Evolutionary conservation across 2,329 filamentous ascomycete genomes (phyloP).

Genomic region (Dothiorella sarmentorum): DNA sequence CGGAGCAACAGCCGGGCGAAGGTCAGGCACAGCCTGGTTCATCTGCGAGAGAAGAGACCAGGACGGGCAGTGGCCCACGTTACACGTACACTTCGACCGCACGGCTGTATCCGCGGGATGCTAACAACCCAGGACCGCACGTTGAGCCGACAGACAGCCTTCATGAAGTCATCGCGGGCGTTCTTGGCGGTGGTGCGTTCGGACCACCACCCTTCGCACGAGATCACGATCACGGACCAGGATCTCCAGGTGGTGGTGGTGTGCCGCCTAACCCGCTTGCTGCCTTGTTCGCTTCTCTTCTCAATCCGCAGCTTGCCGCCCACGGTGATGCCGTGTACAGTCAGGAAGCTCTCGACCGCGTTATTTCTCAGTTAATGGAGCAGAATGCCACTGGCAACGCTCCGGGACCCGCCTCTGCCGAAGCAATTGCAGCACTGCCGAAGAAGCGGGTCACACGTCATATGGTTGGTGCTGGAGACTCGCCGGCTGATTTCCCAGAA

Average conservation of each 20-base stretch:
- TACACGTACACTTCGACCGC: conserved; percentile 34
- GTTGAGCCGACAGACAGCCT: conserved; percentile 48
- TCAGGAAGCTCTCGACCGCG: conserved; percentile 84
- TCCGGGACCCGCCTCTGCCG: conserved; percentile 73
- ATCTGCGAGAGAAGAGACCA: conserved; percentile 18
- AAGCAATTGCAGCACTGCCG: conserved; percentile 70
- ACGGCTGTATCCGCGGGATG: conserved; percentile 49
- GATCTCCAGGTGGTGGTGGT: neutral
- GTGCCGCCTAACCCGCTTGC: conserved; percentile 40
- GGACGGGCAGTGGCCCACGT: conserved; percentile 20
- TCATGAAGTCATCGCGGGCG: conserved; percentile 29
- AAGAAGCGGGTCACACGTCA: conserved; percentile 66
- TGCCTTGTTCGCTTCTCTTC: conserved; percentile 39
- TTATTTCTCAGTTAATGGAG: conserved; percentile 87
- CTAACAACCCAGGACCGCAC: conserved; percentile 48
- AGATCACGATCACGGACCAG: neutral
- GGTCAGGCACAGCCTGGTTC: conserved; percentile 21
- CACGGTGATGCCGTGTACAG: conserved; percentile 83
- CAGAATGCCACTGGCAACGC: conserved; percentile 72
- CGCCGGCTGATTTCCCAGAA: neutral
- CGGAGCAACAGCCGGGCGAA: conserved; percentile 22
- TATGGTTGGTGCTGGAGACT: conserved; percentile 65
- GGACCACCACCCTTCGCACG: neutral
- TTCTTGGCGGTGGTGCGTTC: conserved; percentile 9
- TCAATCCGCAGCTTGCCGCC: conserved; percentile 31